A percentile compares a stretch with the other conserved stretches of the same genome.
Conservation (phyloP, 306 rosid species). For the Carpinus fangiana region DNA sequence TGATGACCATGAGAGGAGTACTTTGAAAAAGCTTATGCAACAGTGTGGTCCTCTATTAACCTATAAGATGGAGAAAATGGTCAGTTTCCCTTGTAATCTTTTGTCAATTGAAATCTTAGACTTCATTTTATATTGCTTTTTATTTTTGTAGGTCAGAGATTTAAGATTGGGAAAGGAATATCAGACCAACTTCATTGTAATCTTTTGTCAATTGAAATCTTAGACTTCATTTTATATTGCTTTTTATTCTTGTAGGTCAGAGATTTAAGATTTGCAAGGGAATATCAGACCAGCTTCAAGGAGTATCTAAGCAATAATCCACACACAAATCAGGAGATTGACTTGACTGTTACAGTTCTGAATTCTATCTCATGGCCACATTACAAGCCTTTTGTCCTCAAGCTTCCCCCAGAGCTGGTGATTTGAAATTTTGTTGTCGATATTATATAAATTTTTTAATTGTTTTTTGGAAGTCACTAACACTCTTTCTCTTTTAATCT, state of each 20-base stretch:
- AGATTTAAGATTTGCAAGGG: conserved; percentile 75
- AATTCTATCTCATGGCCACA: conserved; percentile 90
- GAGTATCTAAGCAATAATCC: conserved; percentile 54
- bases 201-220: background rate
- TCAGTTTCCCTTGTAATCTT: conserved; percentile 29
- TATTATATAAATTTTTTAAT: conserved; percentile 13
- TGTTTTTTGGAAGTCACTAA: background rate
- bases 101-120: background rate
- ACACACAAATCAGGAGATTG: conserved; percentile 63
- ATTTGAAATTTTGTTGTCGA: background rate
- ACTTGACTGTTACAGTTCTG: conserved; percentile 74
- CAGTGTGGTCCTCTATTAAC: conserved; percentile 87
- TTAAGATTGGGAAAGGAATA: conserved; percentile 70
- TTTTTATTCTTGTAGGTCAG: conserved; percentile 45
- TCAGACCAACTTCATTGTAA: conserved; percentile 51
- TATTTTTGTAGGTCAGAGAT: conserved; percentile 56
- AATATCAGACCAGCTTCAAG: conserved; percentile 65
- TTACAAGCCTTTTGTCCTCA: conserved; percentile 74
- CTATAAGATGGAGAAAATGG: conserved; percentile 97
- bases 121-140: background rate
- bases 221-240: background rate
- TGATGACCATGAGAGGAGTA: conserved; percentile 70
- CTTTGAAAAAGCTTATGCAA: conserved; percentile 68
- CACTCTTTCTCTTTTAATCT: background rate
- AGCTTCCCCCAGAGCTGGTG: conserved; percentile 89